Percentiles rank a stretch among this genome's conserved stretches.
Conservation (phyloP, 2,329 filamentous ascomycete species). For the Penicillium griseofulvum region DNA sequence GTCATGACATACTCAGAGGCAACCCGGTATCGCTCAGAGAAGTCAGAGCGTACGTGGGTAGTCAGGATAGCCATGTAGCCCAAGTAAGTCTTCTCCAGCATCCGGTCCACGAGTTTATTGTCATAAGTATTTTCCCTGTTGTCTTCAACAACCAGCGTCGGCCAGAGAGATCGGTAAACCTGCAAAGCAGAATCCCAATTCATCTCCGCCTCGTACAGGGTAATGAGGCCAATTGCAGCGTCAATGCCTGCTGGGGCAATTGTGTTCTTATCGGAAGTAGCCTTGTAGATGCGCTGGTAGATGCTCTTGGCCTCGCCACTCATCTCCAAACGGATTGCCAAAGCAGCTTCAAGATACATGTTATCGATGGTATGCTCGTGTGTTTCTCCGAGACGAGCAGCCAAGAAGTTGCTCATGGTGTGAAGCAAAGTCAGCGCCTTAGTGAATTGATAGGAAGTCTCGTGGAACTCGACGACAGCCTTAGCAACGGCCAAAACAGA, state of each 20-base stretch:
- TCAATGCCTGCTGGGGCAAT: constrained; percentile 44
- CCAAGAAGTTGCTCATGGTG: constrained; percentile 34
- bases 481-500: constrained; percentile 34
- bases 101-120: constrained; percentile 33
- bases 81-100: constrained; percentile 48
- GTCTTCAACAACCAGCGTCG: constrained; percentile 45
- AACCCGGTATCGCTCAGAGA: constrained; percentile 47
- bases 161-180: constrained; percentile 50
- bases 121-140: constrained; percentile 43
- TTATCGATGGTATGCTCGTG: constrained; percentile 49
- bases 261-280: constrained; percentile 30
- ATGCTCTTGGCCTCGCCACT: constrained; percentile 36
- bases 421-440: constrained; percentile 32
- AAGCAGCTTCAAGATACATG: constrained; percentile 49
- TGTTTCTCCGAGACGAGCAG: constrained; percentile 31
- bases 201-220: constrained; percentile 46
- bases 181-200: constrained; percentile 49
- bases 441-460: constrained; percentile 38
- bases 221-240: constrained; percentile 47
- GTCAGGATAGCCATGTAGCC: constrained; percentile 52
- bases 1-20: constrained; percentile 51
- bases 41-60: constrained; percentile 39
- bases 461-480: constrained; percentile 38
- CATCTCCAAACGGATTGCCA: constrained; percentile 45
- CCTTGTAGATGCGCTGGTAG: constrained; percentile 47